Conservation (phyloP, 148 eudicot genomes). For the Vaccinium darrowii region DNA sequence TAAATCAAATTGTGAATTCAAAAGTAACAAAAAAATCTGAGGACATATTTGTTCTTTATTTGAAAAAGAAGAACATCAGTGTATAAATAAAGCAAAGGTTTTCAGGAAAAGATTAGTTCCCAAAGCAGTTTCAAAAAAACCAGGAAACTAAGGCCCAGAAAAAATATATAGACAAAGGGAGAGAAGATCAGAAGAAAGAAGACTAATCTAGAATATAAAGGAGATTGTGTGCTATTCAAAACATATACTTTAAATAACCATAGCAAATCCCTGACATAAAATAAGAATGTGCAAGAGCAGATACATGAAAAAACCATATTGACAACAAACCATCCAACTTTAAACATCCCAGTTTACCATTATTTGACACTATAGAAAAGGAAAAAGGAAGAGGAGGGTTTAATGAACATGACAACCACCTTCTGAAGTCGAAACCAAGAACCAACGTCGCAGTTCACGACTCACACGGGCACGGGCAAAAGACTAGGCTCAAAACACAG, state of each 20-base stretch:
- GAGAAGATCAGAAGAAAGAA: not conserved
- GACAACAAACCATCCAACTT: not conserved
- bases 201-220: not conserved
- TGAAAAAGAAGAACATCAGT: too few species aligned
- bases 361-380: not conserved
- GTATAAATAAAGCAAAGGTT: too few species aligned
- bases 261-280: not conserved
- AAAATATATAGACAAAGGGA: not conserved
- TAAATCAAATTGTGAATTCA: too few species aligned
- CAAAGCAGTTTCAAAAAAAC: too few species aligned
- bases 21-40: too few species aligned
- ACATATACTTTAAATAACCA: not conserved
- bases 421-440: not conserved
- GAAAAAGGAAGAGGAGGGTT: not conserved
- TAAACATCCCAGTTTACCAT: not conserved
- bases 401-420: not conserved
- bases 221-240: not conserved
- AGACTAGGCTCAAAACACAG: not conserved
- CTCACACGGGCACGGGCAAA: not conserved
- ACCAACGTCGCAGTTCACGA: not conserved
- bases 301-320: not conserved
- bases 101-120: too few species aligned
- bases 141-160: not conserved
- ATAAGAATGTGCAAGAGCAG: not conserved
- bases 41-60: too few species aligned